phyloP scores from a whole-genome alignment of 495 filamentous ascomycete genomes.

The Parmelia sp. region DNA sequence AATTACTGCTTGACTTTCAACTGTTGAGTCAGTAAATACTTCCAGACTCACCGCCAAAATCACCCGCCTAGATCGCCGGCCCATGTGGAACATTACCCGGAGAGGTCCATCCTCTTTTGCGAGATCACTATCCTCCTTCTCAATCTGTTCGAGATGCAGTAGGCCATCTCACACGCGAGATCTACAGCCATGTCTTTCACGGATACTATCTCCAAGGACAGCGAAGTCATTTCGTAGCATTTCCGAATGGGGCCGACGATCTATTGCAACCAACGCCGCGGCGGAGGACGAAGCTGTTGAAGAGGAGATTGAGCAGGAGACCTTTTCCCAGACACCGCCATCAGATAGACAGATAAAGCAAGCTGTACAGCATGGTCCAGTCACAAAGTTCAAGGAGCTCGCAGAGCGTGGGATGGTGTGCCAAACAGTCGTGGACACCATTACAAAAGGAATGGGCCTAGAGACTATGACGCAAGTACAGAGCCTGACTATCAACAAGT shows the following conservation, averaged over 20 bases:
- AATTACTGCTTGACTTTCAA: neutral
- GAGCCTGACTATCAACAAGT: conserved; percentile 68
- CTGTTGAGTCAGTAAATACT: neutral
- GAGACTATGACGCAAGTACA: conserved; percentile 94
- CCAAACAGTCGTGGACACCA: conserved; percentile 54
- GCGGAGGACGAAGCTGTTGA: conserved; percentile 25
- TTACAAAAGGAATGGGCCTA: conserved; percentile 68
- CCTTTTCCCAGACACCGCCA: conserved; percentile 11
- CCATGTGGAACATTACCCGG: conserved; percentile 24
- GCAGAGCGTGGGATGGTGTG: conserved; percentile 56
- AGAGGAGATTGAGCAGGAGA: conserved; percentile 21
- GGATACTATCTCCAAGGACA: neutral
- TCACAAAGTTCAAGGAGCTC: conserved; percentile 69
- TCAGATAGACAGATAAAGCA: conserved; percentile 8
- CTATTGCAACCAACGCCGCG: conserved; percentile 28
- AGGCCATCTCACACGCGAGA: neutral
- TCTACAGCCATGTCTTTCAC: neutral
- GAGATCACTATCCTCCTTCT: conserved; percentile 9
- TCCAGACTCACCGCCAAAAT: neutral
- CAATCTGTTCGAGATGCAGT: conserved; percentile 14
- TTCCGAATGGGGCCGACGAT: conserved; percentile 18
- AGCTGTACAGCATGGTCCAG: conserved; percentile 24
- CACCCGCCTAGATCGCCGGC: neutral
- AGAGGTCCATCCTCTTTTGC: conserved; percentile 24
- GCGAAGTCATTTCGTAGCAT: conserved; percentile 8